Evolutionary conservation across 2,329 filamentous ascomycete genomes (phyloP), one percentile per base, ranked within the genome.

Genomic region (Fonsecaea nubica): DNA sequence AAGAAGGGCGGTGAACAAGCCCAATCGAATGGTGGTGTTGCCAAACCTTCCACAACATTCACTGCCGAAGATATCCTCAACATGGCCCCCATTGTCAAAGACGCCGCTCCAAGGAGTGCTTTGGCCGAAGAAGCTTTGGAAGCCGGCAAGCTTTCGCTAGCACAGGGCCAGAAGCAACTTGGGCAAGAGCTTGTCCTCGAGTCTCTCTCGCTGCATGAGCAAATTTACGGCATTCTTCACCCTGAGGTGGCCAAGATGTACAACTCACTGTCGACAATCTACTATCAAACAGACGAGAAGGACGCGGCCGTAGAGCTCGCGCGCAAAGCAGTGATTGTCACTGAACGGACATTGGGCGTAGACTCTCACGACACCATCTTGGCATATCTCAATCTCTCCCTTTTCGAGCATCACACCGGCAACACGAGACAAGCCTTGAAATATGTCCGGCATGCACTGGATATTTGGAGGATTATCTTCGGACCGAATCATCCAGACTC

Each of bases 251-350:
- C 94, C 55, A 89, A 93, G 70, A 91, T 96, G 33, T 99, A 99
- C 83, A 94, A 97, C 80, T 93, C 91, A 60, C 81, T 99, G 54
- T 97, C 95, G 2, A 97, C 96, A 84, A 86, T 98, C 63, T 97
- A 97, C 82, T 98, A 96, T 80, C 92, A 96, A 78, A 87, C 97
- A n/a, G 95, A 98, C 62, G 95, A 99, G 82, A 98, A 98, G 84
- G 92, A 93, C 42, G 92, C 92, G 9, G 95, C 95, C 30, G 91
- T 98, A 30, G 95, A 99, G 80, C 87, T 99, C 69, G 93, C 95
- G 18, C 92, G 93, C 76, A 99, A 99, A 83, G 93, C 95, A 30
- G 93, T 97, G 72, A 94, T 99, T 68, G 93, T 99, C 50, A 91
- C 93, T 1, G 95, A 99, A 83, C 88, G 95, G 62, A 99, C 95